These are phyloP conservation scores for Hypocrella siamensis DNA, from an alignment of 2,329 filamentous ascomycete genomes.

Conservation along the genomic window DNA sequence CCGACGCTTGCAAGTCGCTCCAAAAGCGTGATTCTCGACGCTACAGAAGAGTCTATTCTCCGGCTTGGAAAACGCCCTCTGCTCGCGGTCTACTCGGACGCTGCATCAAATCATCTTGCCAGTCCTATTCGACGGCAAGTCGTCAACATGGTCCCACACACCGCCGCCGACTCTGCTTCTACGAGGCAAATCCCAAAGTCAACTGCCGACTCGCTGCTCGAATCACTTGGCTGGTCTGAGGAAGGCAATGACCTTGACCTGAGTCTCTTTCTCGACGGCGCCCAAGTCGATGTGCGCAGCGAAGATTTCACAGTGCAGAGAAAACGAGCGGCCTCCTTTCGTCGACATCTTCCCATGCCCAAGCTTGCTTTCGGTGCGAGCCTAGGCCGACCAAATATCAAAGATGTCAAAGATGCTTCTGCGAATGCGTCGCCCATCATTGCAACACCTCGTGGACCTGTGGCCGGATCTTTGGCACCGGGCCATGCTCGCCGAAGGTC, in stretches of 20 bases:
- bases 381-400: constrained; percentile 29
- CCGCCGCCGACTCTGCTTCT: constrained; percentile 6
- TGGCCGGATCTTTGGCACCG: constrained; percentile 7
- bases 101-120: background rate
- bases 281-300: constrained; percentile 43
- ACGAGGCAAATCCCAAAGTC: constrained; percentile 5
- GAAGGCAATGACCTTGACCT: constrained; percentile 57
- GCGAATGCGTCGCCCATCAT: constrained; percentile 12
- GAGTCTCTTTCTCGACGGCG: constrained; percentile 51
- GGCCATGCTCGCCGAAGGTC: constrained; percentile 33
- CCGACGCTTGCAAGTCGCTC: constrained; percentile 29
- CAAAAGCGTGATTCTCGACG: constrained; percentile 21
- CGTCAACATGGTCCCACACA: constrained; percentile 11
- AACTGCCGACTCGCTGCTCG: constrained; percentile 38
- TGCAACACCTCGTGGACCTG: constrained; percentile 8
- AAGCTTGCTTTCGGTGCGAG: constrained; percentile 42
- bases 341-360: constrained; percentile 56
- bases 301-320: constrained; percentile 27
- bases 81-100: constrained; percentile 8
- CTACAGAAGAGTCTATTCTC: constrained; percentile 12
- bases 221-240: constrained; percentile 60
- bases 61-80: constrained; percentile 11
- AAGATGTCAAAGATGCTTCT: constrained; percentile 27
- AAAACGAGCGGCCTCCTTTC: constrained; percentile 44
- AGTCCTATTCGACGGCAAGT: background rate